Base-by-base conservation (phyloP, 2,329 filamentous ascomycete species). In the Nemania sp. region DNA sequence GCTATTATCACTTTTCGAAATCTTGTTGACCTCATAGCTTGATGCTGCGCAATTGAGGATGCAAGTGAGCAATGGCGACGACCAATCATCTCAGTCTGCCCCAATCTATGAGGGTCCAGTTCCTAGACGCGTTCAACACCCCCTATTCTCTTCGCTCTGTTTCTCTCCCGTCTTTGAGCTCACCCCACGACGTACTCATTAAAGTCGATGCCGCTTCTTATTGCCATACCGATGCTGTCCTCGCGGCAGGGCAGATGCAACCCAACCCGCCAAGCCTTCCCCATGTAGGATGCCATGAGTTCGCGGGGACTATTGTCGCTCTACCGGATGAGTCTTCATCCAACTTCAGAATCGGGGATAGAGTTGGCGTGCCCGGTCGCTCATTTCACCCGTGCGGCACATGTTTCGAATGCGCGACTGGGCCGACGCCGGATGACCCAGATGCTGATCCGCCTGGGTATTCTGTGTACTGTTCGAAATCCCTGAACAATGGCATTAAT, bases 161-260 rank as follows among this genome's bases (percentile, higher is more conserved):
- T 1, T 72, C 75, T 2, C 52, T 77, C 6, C 78, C 77, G 3
- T 55, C 67, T n/a, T 69, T 67, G 34, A 45, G 53, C 18, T 61
- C 58, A 2, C 63, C 72, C 2, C 60, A 79, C 61, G 79, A 81
- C 59, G 51, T 81, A 21, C 74, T 81, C 17, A 75, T 81, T 67
- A 75, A 74, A 58, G 78, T 81, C 39, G 74, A 77, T 49, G 79
- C 79, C 5, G 78, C 78, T 10, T 80, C 77, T 1, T 81, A 81
- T 65, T 80, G 78, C 68, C 79, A 81, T 65, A 81, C 78, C 11
- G 71, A 73, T 62, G 65, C 66, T 17, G 71, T 73, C 29, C 66
- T 73, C 10, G 65, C 70, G 12, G 58, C 67, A 11, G 71, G 70
- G 43, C 59, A 67, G 45, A 71, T 73, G 65, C 62, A 59, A 13